These are phyloP conservation scores for Boletus pseudo-olivaceus DNA, from an alignment of 768 basidiomycete genomes.

Conservation along the genomic window DNA sequence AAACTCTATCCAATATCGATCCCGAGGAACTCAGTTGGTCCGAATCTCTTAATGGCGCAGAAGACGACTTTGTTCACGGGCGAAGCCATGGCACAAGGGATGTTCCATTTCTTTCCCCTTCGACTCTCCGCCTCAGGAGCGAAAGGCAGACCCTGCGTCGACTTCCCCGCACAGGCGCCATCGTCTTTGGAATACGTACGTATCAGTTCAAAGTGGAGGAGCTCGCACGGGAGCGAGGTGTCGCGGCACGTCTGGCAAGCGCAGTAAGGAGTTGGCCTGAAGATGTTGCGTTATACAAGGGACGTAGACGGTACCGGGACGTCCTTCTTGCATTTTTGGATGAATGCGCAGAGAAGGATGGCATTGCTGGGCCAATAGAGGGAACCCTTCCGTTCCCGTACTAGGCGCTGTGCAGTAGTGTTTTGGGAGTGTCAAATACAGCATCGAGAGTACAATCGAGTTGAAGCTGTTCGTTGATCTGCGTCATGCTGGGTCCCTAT, in stretches of 20 bases:
- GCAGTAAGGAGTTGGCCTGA: conserved; percentile 66
- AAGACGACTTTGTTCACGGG: conserved; percentile 39
- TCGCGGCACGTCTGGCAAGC: conserved; percentile 60
- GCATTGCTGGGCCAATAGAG: conserved; percentile 8
- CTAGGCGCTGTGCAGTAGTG: background rate
- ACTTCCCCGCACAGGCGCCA: conserved; percentile 58
- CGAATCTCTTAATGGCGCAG: conserved; percentile 49
- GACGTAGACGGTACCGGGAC: conserved; percentile 21
- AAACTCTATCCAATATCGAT: conserved; percentile 37
- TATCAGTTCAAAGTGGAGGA: conserved; percentile 57
- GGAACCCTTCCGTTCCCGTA: conserved; percentile 19
- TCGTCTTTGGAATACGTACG: conserved; percentile 71
- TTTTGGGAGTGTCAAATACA: background rate
- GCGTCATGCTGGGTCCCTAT: background rate
- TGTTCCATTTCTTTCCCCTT: conserved; percentile 29
- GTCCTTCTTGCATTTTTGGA: conserved; percentile 27
- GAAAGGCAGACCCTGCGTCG: conserved; percentile 73
- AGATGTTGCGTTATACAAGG: conserved; percentile 45
- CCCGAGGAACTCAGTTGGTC: conserved; percentile 69
- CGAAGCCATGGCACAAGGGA: conserved; percentile 17
- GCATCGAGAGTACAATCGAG: background rate
- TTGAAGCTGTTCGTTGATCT: background rate
- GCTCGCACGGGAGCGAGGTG: conserved; percentile 53
- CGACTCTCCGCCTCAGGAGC: conserved; percentile 52
- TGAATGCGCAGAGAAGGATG: conserved; percentile 21